These are phyloP conservation scores for Neoboletus brunneissimus DNA, from an alignment of 768 basidiomycete genomes.

Conservation along the genomic window DNA sequence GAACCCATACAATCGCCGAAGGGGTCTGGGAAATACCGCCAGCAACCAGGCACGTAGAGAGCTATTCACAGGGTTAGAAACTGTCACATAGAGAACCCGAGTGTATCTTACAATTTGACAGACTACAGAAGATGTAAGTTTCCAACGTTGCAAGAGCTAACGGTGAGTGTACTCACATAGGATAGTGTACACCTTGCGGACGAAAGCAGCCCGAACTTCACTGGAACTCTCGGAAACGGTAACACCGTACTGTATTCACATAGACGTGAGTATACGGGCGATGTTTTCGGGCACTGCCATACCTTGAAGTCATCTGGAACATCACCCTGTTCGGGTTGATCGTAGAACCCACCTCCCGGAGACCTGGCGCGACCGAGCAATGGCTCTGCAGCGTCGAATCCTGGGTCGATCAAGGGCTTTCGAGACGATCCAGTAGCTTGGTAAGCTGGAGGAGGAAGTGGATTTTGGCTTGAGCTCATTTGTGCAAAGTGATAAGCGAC, in stretches of 20 bases:
- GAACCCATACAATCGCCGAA: conserved; percentile 65
- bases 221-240: conserved; percentile 73
- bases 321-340: conserved; percentile 73
- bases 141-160: background rate
- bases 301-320: conserved; percentile 95
- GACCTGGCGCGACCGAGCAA: conserved; percentile 51
- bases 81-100: background rate
- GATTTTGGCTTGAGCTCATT: conserved; percentile 57
- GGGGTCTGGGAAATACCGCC: conserved; percentile 65
- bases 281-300: conserved; percentile 9
- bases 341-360: conserved; percentile 53
- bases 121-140: conserved; percentile 41
- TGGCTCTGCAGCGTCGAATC: conserved; percentile 49
- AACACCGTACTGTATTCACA: conserved; percentile 63
- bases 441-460: conserved; percentile 62
- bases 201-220: conserved; percentile 81
- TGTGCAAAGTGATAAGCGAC: conserved; percentile 28
- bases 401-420: conserved; percentile 32
- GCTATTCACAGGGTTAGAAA: conserved; percentile 30
- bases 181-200: conserved; percentile 89
- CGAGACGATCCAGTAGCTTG: conserved; percentile 39
- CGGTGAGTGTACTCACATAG: conserved; percentile 58
- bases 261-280: conserved; percentile 1
- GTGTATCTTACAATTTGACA: conserved; percentile 62
- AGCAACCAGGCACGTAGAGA: conserved; percentile 78